Base-by-base conservation (phyloP, 2,329 filamentous ascomycete species). In the Alternaria postmessia region DNA sequence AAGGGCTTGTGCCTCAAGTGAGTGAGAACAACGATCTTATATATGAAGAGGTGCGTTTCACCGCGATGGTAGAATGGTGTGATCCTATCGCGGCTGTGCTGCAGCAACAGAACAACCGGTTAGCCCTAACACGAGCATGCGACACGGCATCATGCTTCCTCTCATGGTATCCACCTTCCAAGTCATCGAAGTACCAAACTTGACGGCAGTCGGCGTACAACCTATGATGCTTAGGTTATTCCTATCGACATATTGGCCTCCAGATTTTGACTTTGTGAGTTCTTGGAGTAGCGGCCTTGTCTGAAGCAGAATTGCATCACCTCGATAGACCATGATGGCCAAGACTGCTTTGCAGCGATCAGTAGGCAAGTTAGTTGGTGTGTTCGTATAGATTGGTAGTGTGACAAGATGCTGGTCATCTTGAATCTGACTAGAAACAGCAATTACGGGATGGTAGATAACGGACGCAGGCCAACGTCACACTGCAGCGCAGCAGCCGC, bases 91-190 rank as follows among this genome's bases (percentile, higher is more conserved):
- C 36, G 18, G 30, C 34, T 47, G 48, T 60, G 34, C 49, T 30
- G 49, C 52, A 48, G 36, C 46, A 49, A 60, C 49, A 42, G 63
- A 52, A 48, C 61, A 34, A 32, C 51, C 58, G 55, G 60, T 54
- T 56, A 44, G 56, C 46, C 20, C 48, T 30, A 49, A 61, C 60
- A 70, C 65, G 61, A 59, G 43, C 49, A 67, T 67, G 66, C 67
- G 67, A 63, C 51, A 59, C 63, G 65, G 66, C 51, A 71, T 63
- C 49, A 26, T 68, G 64, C 67, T 63, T 72, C 44, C 51, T 53
- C 47, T n/a, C 49, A 46, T 20, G 16, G 22, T 59, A 51, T 51
- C 56, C 36, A 32, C 28, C 43, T 16, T 39, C 48, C 54, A 43
- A 36, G 36, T 26, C 26, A 28, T 30, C 48, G 44, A 42, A 53